phyloP scores from a whole-genome alignment of 2,329 filamentous ascomycete genomes.

The Penicillium griseofulvum region DNA sequence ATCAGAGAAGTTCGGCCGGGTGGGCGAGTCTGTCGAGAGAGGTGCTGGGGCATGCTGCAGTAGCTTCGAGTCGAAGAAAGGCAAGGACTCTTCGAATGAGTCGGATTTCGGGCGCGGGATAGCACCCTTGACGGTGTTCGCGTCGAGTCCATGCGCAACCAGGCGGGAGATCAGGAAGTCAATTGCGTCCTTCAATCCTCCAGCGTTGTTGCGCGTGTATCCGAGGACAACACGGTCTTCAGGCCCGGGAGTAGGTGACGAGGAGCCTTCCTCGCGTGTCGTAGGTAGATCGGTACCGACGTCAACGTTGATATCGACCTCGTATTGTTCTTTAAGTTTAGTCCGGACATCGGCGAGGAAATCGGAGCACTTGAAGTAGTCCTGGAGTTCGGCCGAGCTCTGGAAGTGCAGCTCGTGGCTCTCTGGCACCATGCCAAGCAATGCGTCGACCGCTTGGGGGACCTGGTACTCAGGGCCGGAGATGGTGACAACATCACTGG shows the following conservation, averaged over 20 bases:
- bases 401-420: conserved; percentile 87
- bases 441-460: conserved; percentile 91
- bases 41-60: conserved; percentile 86
- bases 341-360: conserved; percentile 76
- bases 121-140: conserved; percentile 83
- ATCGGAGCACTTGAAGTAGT: conserved; percentile 76
- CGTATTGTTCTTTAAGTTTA: conserved; percentile 87
- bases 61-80: conserved; percentile 95
- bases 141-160: conserved; percentile 84
- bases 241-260: conserved; percentile 48
- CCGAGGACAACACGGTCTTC: conserved; percentile 64
- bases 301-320: conserved; percentile 78
- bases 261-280: conserved; percentile 31
- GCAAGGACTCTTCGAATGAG: conserved; percentile 94
- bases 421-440: conserved; percentile 96
- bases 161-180: conserved; percentile 87
- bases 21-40: conserved; percentile 80
- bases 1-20: conserved; percentile 78
- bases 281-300: conserved; percentile 35
- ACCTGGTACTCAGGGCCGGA: conserved; percentile 98
- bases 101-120: conserved; percentile 98
- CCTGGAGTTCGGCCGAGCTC: conserved; percentile 70
- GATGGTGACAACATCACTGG: conserved; percentile 92
- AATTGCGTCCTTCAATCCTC: conserved; percentile 90
- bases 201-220: conserved; percentile 96